Evolutionary conservation across 441 rosid species (phyloP).

Genomic region (Heliophila coronopifolia): DNA sequence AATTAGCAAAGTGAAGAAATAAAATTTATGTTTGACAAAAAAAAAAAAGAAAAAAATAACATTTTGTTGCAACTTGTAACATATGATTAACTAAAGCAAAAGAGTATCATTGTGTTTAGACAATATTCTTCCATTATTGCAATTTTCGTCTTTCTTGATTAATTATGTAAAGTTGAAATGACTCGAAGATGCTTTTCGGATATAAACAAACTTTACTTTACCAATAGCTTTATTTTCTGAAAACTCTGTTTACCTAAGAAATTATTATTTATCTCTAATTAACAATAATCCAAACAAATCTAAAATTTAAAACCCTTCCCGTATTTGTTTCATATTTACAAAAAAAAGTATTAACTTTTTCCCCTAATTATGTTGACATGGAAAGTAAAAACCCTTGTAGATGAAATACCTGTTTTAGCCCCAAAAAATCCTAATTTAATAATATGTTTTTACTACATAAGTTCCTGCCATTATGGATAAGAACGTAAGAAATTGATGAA

Average conservation of each 20-base stretch:
- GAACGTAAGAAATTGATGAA: too few species aligned
- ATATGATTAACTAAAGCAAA: constrained; percentile 14
- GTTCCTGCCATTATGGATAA: too few species aligned
- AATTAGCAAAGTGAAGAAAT: neutral
- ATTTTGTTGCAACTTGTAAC: too few species aligned
- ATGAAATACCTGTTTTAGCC: too few species aligned
- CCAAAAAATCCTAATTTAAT: neutral
- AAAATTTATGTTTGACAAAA: too few species aligned
- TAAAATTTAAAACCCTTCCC: neutral
- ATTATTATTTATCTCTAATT: neutral
- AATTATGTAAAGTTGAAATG: constrained; percentile 25
- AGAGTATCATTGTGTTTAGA: constrained; percentile 26
- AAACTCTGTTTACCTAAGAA: neutral
- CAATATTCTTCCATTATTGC: constrained; percentile 29
- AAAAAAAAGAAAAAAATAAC: too few species aligned
- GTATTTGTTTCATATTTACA: constrained; percentile 8
- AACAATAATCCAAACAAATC: neutral
- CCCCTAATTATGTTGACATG: too few species aligned
- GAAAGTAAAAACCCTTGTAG: too few species aligned
- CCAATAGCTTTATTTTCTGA: constrained; percentile 14
- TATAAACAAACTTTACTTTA: constrained; percentile 17
- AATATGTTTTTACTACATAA: neutral
- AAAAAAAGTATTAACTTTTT: neutral
- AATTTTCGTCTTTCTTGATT: constrained; percentile 12
- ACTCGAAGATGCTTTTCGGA: constrained; percentile 24